Evolutionary conservation across 139 green algal genomes (phyloP), one percentile per base, ranked within the genome.

Genomic region (Chlorella sp.): DNA sequence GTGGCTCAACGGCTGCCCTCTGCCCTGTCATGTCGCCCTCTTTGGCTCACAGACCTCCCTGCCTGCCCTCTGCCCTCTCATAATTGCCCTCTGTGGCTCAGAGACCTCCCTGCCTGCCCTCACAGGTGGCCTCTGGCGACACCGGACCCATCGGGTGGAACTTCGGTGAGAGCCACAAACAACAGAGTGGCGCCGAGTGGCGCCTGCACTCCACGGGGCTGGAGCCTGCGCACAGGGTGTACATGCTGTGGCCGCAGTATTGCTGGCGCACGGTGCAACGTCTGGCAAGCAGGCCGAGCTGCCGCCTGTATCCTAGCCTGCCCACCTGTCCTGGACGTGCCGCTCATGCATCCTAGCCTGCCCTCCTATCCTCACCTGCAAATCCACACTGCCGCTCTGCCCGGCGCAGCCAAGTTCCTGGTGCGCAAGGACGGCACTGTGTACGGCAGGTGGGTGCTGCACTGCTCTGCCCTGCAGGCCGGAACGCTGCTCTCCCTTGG

Each of bases 401-500:
- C 46, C 56, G 56, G 26, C 41, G 44, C 65, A 84, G 81, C 72
- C 76, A 87, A 89, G 73, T 89, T 87, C 58, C 38, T 89, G 20
- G 81, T 89, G 19, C 56, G 75, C 48, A 73, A 74, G 32, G 81
- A 87, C 64, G 86, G 86, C 68, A 87, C 73, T 14, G 74, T 87
- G 28, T 48, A 48, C 14, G 81, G 81, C 36, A 67, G 86, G 69
- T 76, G n/a, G 46, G 64, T 40, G 76, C 73, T 20, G 73, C 28
- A 34, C 24, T 48, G 30, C 7, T 17, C 44, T 36, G 22, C 40
- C n/a, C 3, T 9, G n/a, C n/a, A 3, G 22, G 14, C 67, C 67
- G 30, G 30, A 26, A 1, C 67, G 26, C 11, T 32, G 58, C 5
- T 67, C 19, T 67, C 9, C 32, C 19, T 22, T n/a, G 28, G 58